Evolutionary conservation across 1,284 basidiomycete genomes (phyloP), one percentile per base, ranked within the genome.

Genomic region (Tilletia caries): DNA sequence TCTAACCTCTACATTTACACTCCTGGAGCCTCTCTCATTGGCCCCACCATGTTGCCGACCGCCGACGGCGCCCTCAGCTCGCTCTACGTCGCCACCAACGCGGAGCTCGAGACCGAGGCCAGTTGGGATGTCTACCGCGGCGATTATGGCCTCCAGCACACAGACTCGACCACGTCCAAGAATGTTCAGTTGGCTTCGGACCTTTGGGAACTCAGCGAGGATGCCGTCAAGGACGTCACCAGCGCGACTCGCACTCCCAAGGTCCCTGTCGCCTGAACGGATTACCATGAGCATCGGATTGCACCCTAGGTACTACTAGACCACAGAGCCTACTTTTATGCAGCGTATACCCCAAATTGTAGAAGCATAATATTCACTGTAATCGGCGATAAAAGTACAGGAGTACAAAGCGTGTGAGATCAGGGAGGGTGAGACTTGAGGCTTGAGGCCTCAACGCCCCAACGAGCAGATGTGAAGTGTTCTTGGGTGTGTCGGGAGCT

Each of bases 1-100:
- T 60, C 68, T 23, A 66, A 70, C 18, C 52, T 72, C 6, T 72
- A 71, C 46, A 41, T 52, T 20, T 50, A 67, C 50, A 70, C 71
- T 20, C 69, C 70, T 27, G 46, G 50, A 3, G 43, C 33, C 32
- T 48, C 66, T 12, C 27, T 72, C 41, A 29, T 62, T 6, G 33
- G 52, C 10, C 33, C 34, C 15, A 10, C 52, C 18, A 54, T 72
- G 43, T 32, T 67, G 20, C 29, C 23, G n/a, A 44, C 54, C 12
- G 15, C 65, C 6, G 71, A 72, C 41, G 71, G 71, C 20, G 71
- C 71, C 12, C 62, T 72, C 13, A 37, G 62, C 37, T 43, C 52
- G 13, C 44, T 72, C 10, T 70, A 72, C 37, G 32, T 33, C 54
- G 71, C 71, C 33, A 70, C 71, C 3, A 67, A 62, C 34, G 37